Evolutionary conservation across 2,329 filamentous ascomycete species (phyloP).

Genomic region (Chrysoporthe austroafricana): DNA sequence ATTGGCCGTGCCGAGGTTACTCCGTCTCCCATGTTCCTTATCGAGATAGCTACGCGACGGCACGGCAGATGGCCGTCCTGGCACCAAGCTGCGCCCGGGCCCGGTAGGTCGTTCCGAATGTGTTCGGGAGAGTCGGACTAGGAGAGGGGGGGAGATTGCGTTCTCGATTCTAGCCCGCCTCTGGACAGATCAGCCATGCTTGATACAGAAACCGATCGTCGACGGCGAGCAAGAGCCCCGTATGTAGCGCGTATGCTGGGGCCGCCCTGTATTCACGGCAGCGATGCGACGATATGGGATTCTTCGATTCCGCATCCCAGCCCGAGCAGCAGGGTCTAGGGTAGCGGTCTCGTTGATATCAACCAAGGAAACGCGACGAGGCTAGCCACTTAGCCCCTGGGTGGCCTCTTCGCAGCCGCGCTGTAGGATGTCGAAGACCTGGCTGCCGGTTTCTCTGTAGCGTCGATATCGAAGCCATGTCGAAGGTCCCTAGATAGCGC

Average conservation of each 20-base stretch:
- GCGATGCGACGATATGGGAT: too few relatives aligned
- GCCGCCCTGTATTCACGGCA: background rate
- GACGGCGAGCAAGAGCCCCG: background rate
- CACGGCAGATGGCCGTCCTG: background rate
- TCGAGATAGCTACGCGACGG: background rate
- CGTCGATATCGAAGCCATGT: background rate
- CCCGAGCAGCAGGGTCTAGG: background rate
- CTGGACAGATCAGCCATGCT: background rate
- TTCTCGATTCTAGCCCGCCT: background rate
- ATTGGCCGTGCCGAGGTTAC: background rate
- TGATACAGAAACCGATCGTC: slow-evolving; percentile 6
- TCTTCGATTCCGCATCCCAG: too few relatives aligned
- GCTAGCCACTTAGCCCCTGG: background rate
- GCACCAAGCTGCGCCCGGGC: background rate
- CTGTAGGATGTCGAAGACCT: background rate
- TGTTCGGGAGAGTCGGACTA: slow-evolving; percentile 1
- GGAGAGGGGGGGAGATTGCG: background rate
- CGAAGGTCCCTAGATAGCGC: background rate
- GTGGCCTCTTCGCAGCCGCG: background rate
- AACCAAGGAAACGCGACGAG: background rate
- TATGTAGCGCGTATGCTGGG: background rate
- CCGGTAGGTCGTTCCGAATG: slow-evolving; percentile 7
- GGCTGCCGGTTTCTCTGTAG: background rate
- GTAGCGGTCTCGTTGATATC: background rate
- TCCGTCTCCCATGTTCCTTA: background rate